A percentile compares a stretch with the other conserved stretches of the same genome.
These are phyloP conservation scores for Sisymbrium irio DNA, from an alignment of 345 rosid genomes.

Conservation along the genomic window DNA sequence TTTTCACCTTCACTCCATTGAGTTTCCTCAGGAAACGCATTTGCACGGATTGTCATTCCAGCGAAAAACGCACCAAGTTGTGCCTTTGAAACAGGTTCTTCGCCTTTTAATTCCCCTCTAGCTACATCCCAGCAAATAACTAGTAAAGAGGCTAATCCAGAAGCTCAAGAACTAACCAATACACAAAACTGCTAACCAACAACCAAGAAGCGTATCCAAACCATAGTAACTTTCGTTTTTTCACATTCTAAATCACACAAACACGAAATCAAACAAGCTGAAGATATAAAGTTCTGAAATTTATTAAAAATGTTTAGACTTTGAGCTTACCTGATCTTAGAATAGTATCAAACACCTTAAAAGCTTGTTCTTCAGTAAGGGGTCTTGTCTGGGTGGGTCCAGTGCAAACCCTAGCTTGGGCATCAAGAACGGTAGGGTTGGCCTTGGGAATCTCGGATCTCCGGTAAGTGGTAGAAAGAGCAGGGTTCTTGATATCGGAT, in stretches of 20 bases:
- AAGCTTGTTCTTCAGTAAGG: conserved; percentile 69
- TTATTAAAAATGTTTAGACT: not conserved
- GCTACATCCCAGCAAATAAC: conserved; percentile 38
- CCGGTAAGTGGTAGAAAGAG: conserved; percentile 74
- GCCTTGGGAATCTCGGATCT: conserved; percentile 59
- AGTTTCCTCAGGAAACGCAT: conserved; percentile 85
- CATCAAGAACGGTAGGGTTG: conserved; percentile 81
- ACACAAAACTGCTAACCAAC: not conserved
- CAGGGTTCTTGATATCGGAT: conserved; percentile 60
- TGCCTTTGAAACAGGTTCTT: conserved; percentile 76
- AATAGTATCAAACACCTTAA: conserved; percentile 69
- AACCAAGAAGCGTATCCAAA: conserved; percentile 17
- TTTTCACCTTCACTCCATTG: conserved; percentile 97
- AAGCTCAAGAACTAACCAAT: not conserved
- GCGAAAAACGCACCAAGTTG: conserved; percentile 97
- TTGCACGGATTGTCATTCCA: conserved; percentile 91
- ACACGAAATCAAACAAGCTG: not conserved
- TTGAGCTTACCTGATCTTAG: conserved; percentile 60
- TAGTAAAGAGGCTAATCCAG: not conserved
- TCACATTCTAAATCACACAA: not conserved
- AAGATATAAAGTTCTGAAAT: conserved; percentile 11
- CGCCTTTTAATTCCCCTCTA: conserved; percentile 71
- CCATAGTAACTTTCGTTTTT: not conserved
- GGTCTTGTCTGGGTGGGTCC: conserved; percentile 92
- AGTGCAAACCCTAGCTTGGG: conserved; percentile 95